These are phyloP conservation scores for Yamadazyma mexicana DNA, from an alignment of 1,139 yeast species.

Conservation along the genomic window DNA sequence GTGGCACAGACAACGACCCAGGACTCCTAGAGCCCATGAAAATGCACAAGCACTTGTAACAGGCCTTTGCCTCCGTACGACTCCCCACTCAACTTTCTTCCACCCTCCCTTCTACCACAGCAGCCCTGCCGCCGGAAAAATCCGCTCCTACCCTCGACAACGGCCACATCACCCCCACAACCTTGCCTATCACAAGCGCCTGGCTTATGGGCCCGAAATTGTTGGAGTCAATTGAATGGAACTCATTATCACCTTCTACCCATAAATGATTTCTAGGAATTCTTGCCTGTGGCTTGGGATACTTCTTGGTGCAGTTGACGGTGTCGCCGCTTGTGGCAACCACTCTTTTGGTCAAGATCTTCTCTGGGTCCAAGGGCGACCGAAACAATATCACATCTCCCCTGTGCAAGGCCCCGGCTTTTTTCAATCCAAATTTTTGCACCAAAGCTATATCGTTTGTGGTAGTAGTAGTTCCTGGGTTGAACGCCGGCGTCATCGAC, in stretches of 20 bases:
- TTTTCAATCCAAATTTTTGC: slow-evolving; percentile 60
- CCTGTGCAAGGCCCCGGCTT: slow-evolving; percentile 44
- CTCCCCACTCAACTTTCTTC: too few relatives aligned
- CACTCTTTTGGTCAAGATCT: slow-evolving; percentile 72
- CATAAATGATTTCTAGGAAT: slow-evolving; percentile 83
- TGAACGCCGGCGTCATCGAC: slow-evolving; percentile 89
- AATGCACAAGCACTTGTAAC: too few relatives aligned
- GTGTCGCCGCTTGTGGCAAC: slow-evolving; percentile 73
- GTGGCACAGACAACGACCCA: neutral
- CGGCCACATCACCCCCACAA: slow-evolving; percentile 68
- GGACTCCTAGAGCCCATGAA: too few relatives aligned
- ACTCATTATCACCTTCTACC: slow-evolving; percentile 91
- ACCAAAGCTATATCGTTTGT: slow-evolving; percentile 68
- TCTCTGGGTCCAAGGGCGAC: slow-evolving; percentile 77
- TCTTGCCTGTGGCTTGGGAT: slow-evolving; percentile 59
- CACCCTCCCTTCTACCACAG: slow-evolving; percentile 6
- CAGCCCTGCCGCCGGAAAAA: slow-evolving; percentile 20
- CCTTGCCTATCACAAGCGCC: slow-evolving; percentile 77
- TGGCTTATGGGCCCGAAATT: slow-evolving; percentile 82
- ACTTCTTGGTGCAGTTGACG: slow-evolving; percentile 55
- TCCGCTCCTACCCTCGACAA: slow-evolving; percentile 48
- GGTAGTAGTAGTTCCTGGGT: slow-evolving; percentile 56
- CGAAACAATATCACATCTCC: slow-evolving; percentile 79
- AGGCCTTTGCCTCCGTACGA: too few relatives aligned
- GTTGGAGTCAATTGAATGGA: slow-evolving; percentile 83